Evolutionary conservation across 1,139 yeast genomes (phyloP).

Genomic region (Groenewaldozyma sp.): DNA sequence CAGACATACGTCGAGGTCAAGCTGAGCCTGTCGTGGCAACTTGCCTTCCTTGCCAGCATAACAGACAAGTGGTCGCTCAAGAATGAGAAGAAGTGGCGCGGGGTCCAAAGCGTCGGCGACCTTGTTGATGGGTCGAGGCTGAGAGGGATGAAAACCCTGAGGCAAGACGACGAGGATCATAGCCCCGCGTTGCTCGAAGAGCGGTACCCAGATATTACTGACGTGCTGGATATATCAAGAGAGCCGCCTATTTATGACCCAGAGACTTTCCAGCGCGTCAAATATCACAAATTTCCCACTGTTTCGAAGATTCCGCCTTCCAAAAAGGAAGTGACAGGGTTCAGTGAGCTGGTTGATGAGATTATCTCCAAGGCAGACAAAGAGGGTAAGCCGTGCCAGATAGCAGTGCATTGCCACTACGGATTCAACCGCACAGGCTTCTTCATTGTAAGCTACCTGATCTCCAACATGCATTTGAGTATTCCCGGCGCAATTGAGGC

Average conservation of each 20-base stretch:
- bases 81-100: conserved; percentile 64
- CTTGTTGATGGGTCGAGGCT: conserved; percentile 35
- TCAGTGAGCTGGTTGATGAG: conserved; percentile 45
- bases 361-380: conserved; percentile 25
- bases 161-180: conserved; percentile 55
- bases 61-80: conserved; percentile 74
- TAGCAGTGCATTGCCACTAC: conserved; percentile 73
- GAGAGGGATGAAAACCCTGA: conserved; percentile 65
- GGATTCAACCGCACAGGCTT: conserved; percentile 78
- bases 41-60: conserved; percentile 39
- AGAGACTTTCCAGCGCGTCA: conserved; percentile 40
- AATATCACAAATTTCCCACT: conserved; percentile 64
- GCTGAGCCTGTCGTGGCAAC: conserved; percentile 56
- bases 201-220: conserved; percentile 41
- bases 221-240: conserved; percentile 64
- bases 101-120: conserved; percentile 40
- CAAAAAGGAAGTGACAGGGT: conserved; percentile 46
- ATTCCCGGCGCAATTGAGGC: conserved; percentile 58
- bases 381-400: conserved; percentile 14
- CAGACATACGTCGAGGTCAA: conserved; percentile 35
- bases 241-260: conserved; percentile 74
- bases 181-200: conserved; percentile 49
- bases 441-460: conserved; percentile 58
- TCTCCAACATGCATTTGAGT: conserved; percentile 50
- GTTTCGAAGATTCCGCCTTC: conserved; percentile 75